Evolutionary conservation across 2,329 filamentous ascomycete genomes (phyloP), one percentile per base, ranked within the genome.

Genomic region (Aspergillus sp.): DNA sequence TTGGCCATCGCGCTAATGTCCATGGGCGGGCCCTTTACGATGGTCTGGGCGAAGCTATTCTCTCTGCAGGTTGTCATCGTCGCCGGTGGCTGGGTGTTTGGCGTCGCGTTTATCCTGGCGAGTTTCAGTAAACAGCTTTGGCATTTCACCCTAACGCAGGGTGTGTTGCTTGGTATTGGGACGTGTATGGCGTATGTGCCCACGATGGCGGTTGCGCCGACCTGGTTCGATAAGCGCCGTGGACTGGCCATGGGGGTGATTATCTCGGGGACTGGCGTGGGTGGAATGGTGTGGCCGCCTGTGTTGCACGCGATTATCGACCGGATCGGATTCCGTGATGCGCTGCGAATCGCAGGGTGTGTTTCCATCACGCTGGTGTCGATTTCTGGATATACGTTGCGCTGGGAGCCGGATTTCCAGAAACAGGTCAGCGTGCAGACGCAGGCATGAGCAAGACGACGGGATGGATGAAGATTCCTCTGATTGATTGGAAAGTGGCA

Each of bases 221-320:
- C 59, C 7, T 71, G 64, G 61, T 71, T 69, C 40, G 56, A 59
- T 37, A 56, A 58, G 7, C 57, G 58, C 5, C 58, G 67, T 5
- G 67, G 62, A 5, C 52, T 70, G 3, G 66, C 64, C 0, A 70
- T 70, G 62, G 68, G 68, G 0, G 59, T 70, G 7, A 59, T 70
- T 5, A 58, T 64, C 11, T 60, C 61, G 3, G 68, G 68, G 2
- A 65, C 67, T 2, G 68, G 68, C 0, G 55, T 70, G 2, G 69
- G 68, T 2, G 69, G 67, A 33, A 57, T 71, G 36, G 55, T 67
- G 3, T 68, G 63, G 54, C 62, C 67, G 2, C 67, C 67, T 5
- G 54, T 60, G 1, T 45, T 68, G 9, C 54, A 58, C 2, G 57
- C 56, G 0, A 52, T 66, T 12, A 61, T 68, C 19, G 51, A 54